These are phyloP conservation scores for Boletus speciosus DNA, from an alignment of 768 basidiomycete genomes.

Conservation along the genomic window DNA sequence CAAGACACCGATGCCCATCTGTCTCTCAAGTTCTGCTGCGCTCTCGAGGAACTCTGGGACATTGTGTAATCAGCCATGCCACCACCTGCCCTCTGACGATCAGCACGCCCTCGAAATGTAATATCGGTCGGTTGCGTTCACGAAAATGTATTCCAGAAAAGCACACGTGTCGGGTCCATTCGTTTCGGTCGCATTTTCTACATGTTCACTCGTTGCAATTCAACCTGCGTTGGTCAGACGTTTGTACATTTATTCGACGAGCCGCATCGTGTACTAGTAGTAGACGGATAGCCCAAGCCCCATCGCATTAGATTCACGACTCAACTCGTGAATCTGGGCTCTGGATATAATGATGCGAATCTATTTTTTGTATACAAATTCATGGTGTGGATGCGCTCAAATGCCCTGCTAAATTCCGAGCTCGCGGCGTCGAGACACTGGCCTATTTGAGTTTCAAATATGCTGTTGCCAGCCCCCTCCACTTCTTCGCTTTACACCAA, in stretches of 20 bases:
- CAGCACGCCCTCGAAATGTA: conserved; percentile 11
- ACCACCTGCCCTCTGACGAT: neutral
- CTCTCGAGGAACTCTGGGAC: conserved; percentile 94
- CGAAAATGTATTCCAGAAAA: conserved; percentile 13
- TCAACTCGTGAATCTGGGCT: conserved; percentile 34
- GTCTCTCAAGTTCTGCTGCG: conserved; percentile 71
- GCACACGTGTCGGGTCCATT: conserved; percentile 1
- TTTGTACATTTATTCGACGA: conserved; percentile 19
- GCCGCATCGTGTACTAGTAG: conserved; percentile 28
- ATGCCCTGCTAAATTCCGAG: neutral
- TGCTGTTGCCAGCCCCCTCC: neutral
- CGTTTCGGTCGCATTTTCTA: neutral
- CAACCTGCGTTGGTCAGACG: conserved; percentile 31
- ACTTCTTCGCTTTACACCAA: neutral
- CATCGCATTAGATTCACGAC: conserved; percentile 33
- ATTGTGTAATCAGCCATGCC: conserved; percentile 52
- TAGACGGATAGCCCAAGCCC: conserved; percentile 27
- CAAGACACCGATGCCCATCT: conserved; percentile 1
- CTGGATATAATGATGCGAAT: conserved; percentile 34
- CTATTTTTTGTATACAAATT: neutral
- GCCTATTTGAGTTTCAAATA: conserved; percentile 15
- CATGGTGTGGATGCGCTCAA: no score
- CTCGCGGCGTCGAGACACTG: neutral
- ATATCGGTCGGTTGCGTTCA: conserved; percentile 4
- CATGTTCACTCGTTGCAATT: conserved; percentile 24